Conservation (phyloP, 2,329 filamentous ascomycete genomes). For the Berkeleyomyces basicola region DNA sequence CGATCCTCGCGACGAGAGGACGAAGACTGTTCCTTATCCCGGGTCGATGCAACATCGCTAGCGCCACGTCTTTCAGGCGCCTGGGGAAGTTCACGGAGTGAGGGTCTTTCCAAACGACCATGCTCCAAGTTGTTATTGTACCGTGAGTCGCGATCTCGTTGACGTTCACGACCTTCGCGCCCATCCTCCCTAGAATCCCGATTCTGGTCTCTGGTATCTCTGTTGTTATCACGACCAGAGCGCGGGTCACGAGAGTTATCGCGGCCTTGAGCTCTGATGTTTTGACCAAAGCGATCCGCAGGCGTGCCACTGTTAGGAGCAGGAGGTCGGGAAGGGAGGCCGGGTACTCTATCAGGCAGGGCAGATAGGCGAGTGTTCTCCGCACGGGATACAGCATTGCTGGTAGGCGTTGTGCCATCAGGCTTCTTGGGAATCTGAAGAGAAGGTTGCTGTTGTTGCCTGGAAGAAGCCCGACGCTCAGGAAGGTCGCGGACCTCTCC, state of each 20-base stretch:
- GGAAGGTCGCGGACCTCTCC: constrained; percentile 38
- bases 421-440: constrained; percentile 9
- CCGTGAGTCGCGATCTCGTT: constrained; percentile 9
- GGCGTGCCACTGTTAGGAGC: constrained; percentile 15
- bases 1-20: constrained; percentile 10
- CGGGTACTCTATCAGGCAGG: constrained; percentile 1
- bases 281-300: constrained; percentile 2
- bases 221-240: not conserved
- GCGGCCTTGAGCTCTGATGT: not conserved
- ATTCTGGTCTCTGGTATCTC: constrained; percentile 3
- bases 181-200: not conserved
- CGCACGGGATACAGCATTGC: not conserved
- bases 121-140: constrained; percentile 5
- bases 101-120: constrained; percentile 10
- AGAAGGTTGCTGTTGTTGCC: constrained; percentile 19
- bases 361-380: not conserved
- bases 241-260: constrained; percentile 6
- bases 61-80: constrained; percentile 34
- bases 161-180: not conserved
- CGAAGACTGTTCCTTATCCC: constrained; percentile 11
- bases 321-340: constrained; percentile 10
- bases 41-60: not conserved
- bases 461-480: constrained; percentile 14
- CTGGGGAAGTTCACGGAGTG: constrained; percentile 22
- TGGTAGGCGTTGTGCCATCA: not conserved